Base-by-base conservation (phyloP, 495 filamentous ascomycete genomes). In the Chaetomidium leptoderma region DNA sequence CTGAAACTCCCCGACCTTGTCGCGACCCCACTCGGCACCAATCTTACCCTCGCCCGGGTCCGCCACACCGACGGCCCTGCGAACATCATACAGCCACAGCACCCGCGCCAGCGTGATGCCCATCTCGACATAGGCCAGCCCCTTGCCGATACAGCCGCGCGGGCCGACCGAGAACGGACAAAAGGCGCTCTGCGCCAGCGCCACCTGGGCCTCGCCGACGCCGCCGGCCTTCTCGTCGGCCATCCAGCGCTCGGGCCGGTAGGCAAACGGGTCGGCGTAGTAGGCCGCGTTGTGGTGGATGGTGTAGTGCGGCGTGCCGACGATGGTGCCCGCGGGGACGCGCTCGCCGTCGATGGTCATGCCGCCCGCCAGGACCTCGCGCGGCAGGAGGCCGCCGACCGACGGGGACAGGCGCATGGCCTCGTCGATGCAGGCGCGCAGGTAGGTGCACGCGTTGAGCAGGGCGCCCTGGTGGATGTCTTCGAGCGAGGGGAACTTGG, bases 321-420 rank as follows among this genome's bases (percentile, higher is more conserved):
- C 73, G 32, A 80, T 72, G 0, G 67, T 73, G 16, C 83, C 83
- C 0, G 62, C 72, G 2, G 85, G 83, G 23, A 87, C 63, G 52
- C 61, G 67, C 33, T 81, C 68, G 42, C 78, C 80, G 59, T 81
- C 78, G 56, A 89, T 76, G 16, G 69, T 74, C 5, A 79, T 70
- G 14, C 87, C 87, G 42, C 86, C 86, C 0, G 74, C 53, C 3
- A 84, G 74, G 6, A 90, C 86, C 59, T 81, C 74, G 35, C 87
- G 81, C 1, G 85, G 83, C 0, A 88, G 67, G 3, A 81, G 70
- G 11, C 80, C 81, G 30, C 77, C 73, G 5, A 89, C 85, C 0
- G 86, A 78, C 14, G 88, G 88, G 0, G 81, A 81, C 54, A 91
- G 71, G 39, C 88, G 83, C 76, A 91, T 80, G 6, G 83, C 75